A percentile compares a stretch with the other conserved stretches of the same genome.
These are phyloP conservation scores for Pinguiococcus pyrenoidosus DNA, from an alignment of 108 stramenopile genomes.

Conservation along the genomic window DNA sequence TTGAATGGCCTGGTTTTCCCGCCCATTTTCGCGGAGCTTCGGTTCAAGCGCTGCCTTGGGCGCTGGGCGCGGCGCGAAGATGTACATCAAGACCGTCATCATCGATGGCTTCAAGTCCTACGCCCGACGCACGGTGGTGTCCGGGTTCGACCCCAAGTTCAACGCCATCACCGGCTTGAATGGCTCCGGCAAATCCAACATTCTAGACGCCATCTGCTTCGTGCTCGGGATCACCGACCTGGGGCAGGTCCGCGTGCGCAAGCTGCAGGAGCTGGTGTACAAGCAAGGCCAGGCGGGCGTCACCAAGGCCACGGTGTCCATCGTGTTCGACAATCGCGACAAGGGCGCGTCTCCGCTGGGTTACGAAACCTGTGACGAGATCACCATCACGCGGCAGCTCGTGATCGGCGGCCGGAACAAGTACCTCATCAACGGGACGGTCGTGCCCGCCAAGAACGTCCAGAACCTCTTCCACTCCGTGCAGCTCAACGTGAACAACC, in stretches of 20 bases:
- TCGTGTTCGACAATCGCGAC: constrained; percentile 90
- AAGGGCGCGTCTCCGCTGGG: constrained; percentile 66
- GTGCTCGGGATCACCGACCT: constrained; percentile 96
- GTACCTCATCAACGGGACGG: constrained; percentile 92
- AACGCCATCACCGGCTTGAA: constrained; percentile 99
- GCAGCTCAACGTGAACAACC: constrained; percentile 99
- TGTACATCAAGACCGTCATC: constrained; percentile 90
- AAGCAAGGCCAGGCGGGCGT: constrained; percentile 98
- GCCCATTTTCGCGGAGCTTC: no score
- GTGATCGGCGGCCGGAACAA: constrained; percentile 93
- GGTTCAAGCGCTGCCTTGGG: no score
- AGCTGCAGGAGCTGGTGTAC: constrained; percentile 95
- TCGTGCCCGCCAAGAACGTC: constrained; percentile 76
- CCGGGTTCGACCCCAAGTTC: constrained; percentile 96
- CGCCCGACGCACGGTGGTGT: constrained; percentile 85
- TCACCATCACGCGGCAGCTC: constrained; percentile 87
- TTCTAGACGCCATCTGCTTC: constrained; percentile 96
- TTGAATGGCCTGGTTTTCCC: no score
- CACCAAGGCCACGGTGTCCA: constrained; percentile 88
- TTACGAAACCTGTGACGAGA: constrained; percentile 73
- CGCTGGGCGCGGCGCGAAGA: no score
- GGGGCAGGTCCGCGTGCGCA: constrained; percentile 85
- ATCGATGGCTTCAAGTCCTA: constrained; percentile 99
- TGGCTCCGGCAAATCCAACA: constrained; percentile 96
- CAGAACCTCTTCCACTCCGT: constrained; percentile 97